Evolutionary conservation across 1,284 basidiomycete genomes (phyloP), one percentile per base, ranked within the genome.

Genomic region (Cutaneotrichosporon daszewskae): DNA sequence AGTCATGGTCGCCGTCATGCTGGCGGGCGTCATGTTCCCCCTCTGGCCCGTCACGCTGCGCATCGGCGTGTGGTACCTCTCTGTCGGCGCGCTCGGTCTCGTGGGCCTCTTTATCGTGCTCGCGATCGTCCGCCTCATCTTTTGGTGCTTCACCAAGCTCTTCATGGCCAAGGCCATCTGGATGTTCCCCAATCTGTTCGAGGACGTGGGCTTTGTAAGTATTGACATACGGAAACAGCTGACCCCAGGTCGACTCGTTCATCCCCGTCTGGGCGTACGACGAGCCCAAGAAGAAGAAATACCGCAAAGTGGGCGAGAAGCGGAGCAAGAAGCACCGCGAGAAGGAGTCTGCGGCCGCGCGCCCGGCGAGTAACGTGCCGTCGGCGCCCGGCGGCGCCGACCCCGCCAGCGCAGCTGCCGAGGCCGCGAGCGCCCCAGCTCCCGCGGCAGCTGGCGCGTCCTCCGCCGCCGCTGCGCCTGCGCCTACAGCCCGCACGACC

Each of bases 221-320:
- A 1, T 5, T 8, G 5, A 6, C 20, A 22, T 5, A 12, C 43
- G 18, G 24, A 20, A 3, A 13, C 11, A 14, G 11, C 45, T 51
- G 32, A 47, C 34, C 11, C 31, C 58, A 95, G 91, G 81, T 97
- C 54, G 94, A 97, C 47, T 96, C 92, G 0, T 99, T 98, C 72
- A 90, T 95, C 59, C 95, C 94, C 12, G 71, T 88, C 6, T 99
- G 90, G 89, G 91, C 89, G 56, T 99, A 91, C 90, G 94, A 98
- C 66, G 62, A 92, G 39, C 88, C 91, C 12, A 89, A 88, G 75
- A 91, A 89, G 75, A 90, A 87, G 75, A 74, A 76, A 26, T 83
- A 82, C 74, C 51, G 55, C 35, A 47, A 47, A 37, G 44, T 51
- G 12, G 58, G 54, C 33, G 54, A 57, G 40, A 50, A 50, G 44